Evolutionary conservation across 1,139 yeast species (phyloP).

Genomic region (Hanseniaspora uvarum): DNA sequence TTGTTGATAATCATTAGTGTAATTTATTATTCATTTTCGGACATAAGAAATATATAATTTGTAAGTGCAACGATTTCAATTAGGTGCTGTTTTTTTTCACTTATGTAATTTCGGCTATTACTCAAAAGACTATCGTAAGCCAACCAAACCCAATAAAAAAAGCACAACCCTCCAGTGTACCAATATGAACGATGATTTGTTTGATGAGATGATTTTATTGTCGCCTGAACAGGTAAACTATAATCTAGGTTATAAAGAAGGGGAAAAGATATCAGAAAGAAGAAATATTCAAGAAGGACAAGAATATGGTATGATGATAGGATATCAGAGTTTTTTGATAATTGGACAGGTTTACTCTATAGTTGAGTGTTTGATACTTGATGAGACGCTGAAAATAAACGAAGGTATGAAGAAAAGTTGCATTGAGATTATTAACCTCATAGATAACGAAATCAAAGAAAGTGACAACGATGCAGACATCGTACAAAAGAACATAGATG

Average conservation of each 20-base stretch:
- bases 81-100: neutral
- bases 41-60: neutral
- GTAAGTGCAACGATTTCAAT: too few species aligned
- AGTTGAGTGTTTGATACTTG: constrained; percentile 19
- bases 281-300: constrained; percentile 57
- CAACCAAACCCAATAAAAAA: too few species aligned
- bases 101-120: neutral
- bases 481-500: neutral
- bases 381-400: neutral
- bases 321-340: constrained; percentile 50
- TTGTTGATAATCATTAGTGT: neutral
- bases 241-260: constrained; percentile 43
- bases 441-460: neutral
- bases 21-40: neutral
- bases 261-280: constrained; percentile 34
- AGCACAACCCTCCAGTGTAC: too few species aligned
- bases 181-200: constrained; percentile 7
- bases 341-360: constrained; percentile 52
- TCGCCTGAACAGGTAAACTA: constrained; percentile 29
- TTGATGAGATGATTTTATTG: constrained; percentile 5
- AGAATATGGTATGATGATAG: constrained; percentile 61
- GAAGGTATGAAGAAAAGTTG: neutral
- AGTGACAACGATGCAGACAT: neutral
- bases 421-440: neutral
- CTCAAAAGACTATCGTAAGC: too few species aligned